Evolutionary conservation across 345 rosid species (phyloP), one percentile per base, ranked within the genome.

Genomic region (Eucalyptus lansdowneana): DNA sequence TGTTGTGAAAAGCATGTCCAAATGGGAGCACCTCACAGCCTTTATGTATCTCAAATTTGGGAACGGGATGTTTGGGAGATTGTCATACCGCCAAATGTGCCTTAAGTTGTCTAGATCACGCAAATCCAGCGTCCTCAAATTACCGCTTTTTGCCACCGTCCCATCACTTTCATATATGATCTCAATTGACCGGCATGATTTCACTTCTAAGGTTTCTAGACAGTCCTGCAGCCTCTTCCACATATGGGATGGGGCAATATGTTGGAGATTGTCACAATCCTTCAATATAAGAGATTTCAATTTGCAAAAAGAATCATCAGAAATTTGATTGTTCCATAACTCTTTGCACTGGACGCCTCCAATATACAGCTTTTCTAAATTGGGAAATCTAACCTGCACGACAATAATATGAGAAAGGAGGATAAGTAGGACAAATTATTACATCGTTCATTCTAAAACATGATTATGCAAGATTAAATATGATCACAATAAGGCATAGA

Each of bases 141-240:
- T 9, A 58, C 29, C 1, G 5, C 3, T 9, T 6, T 58, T 10
- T 24, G 13, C 11, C 11, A 9, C 29, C 2, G 7, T 24, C 29
- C 12, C 53, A 50, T 58, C 65, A 11, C n/a, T 6, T 58, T 58
- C n/a, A 0, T 58, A 58, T 11, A 58, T 58, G 7, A 25, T 10
- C 65, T 58, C 7, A 0, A 58, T 25, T 2, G 7, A 58, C 2
- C 14, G 7, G 65, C 65, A 25, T 58, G 65, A 58, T 3, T 4
- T 19, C n/a, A 58, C 65, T 2, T 58, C 0, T 58, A 58, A 0
- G n/a, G 12, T 25, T 1, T 58, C 0, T 0, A 58, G n/a, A 25
- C 24, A 11, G 4, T 1, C 0, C 7, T 25, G 65, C 0, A 58
- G 7, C 29, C 7, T 58, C 7, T 58, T 25, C 65, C 65, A 58